Evolutionary conservation across 495 filamentous ascomycete species (phyloP).

Genomic region (Tuber calosporum): DNA sequence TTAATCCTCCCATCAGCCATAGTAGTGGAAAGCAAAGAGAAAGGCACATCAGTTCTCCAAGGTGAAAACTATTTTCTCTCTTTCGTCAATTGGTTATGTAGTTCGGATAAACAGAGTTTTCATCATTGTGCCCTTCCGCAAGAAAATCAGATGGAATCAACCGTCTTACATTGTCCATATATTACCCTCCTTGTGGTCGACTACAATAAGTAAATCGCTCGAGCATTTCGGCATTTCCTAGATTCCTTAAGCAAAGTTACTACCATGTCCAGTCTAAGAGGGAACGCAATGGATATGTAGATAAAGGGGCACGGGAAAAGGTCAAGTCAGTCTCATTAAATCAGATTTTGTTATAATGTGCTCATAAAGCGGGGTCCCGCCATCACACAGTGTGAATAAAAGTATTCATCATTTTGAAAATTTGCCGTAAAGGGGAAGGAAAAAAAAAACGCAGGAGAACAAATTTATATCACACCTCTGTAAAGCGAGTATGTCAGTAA

Average conservation of each 20-base stretch:
- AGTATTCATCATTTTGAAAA: conserved; percentile 39
- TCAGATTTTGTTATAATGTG: conserved; percentile 42
- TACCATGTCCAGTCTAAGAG: background rate
- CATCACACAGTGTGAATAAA: conserved; percentile 44
- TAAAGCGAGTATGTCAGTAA: background rate
- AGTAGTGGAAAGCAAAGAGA: background rate
- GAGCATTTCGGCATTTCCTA: background rate
- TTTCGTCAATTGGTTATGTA: conserved; percentile 12
- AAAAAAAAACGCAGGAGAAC: background rate
- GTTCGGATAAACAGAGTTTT: background rate
- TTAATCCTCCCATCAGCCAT: background rate
- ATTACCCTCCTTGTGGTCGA: background rate
- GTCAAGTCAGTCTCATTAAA: conserved; percentile 44
- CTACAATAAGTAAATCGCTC: background rate
- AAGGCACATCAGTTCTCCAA: conserved; percentile 18
- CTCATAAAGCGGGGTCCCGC: conserved; percentile 34
- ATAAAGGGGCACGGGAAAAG: background rate
- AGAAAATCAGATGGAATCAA: background rate
- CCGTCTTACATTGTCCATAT: background rate
- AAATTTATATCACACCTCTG: conserved; percentile 20
- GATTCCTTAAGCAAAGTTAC: background rate
- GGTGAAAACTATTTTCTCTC: conserved; percentile 17
- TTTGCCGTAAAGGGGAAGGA: background rate
- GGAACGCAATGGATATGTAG: background rate
- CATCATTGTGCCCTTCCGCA: background rate